Evolutionary conservation across 257 asterid genomes (phyloP).

Genomic region (Nyctanthes arbortristis): DNA sequence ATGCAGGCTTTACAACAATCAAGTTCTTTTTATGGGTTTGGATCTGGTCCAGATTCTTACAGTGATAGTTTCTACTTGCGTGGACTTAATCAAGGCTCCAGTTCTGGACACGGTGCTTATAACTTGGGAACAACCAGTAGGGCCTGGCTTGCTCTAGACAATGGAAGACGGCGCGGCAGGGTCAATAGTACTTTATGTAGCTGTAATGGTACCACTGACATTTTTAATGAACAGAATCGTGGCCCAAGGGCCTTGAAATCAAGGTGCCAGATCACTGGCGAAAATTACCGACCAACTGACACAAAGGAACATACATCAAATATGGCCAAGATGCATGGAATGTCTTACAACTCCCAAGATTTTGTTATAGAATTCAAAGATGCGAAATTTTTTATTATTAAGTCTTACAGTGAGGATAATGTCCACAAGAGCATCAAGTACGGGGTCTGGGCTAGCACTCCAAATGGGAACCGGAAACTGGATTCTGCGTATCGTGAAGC

Average conservation of each 20-base stretch:
- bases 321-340: constrained; percentile 10
- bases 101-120: not conserved
- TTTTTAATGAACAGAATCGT: constrained; percentile 23
- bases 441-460: constrained; percentile 95
- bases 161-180: constrained; percentile 16
- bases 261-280: constrained; percentile 6
- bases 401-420: constrained; percentile 97
- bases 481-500: constrained; percentile 90
- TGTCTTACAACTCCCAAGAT: constrained; percentile 54
- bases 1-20: constrained; percentile 21
- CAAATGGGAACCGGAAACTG: constrained; percentile 92
- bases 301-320: not conserved
- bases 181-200: constrained; percentile 16
- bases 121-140: constrained; percentile 5
- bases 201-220: constrained; percentile 13
- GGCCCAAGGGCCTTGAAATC: constrained; percentile 26
- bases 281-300: not conserved
- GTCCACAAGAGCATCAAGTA: constrained; percentile 95
- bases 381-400: constrained; percentile 87
- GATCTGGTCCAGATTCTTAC: constrained; percentile 15
- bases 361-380: constrained; percentile 64
- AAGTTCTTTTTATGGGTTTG: constrained; percentile 13
- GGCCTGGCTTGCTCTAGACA: constrained; percentile 18
- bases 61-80: constrained; percentile 9
- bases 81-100: constrained; percentile 16